A percentile compares a stretch with the other conserved stretches of the same genome.
Conservation (phyloP, 495 filamentous ascomycete species). For the Glonium stellatum region DNA sequence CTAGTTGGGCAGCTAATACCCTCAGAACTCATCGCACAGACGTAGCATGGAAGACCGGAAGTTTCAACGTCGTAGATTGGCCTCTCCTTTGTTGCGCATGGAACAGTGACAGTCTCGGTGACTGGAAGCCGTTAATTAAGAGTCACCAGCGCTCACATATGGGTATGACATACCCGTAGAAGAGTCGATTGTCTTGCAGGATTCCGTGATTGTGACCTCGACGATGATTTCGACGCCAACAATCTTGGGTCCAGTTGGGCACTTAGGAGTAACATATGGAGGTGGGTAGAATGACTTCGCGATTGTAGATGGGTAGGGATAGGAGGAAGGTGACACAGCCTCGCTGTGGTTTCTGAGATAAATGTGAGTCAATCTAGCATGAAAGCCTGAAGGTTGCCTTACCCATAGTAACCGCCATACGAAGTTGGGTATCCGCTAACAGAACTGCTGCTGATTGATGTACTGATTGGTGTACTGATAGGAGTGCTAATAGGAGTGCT, state of each 20-base stretch:
- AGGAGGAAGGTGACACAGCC: conserved; percentile 14
- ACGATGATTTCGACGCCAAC: conserved; percentile 25
- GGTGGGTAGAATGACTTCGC: conserved; percentile 13
- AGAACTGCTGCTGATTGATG: background rate
- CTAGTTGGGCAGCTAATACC: conserved; percentile 17
- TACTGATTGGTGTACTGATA: background rate
- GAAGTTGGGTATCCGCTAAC: background rate
- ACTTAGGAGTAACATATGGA: conserved; percentile 22
- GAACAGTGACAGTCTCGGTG: conserved; percentile 15
- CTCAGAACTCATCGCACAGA: conserved; percentile 19
- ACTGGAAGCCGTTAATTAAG: conserved; percentile 1
- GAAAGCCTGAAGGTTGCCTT: background rate
- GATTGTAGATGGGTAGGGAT: conserved; percentile 7
- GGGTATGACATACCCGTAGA: background rate
- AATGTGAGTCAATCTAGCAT: background rate
- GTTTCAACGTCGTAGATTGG: conserved; percentile 25
- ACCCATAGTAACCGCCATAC: background rate
- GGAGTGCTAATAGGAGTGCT: background rate
- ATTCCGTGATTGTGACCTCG: conserved; percentile 9
- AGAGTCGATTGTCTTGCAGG: conserved; percentile 1
- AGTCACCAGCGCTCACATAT: background rate
- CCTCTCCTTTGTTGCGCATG: conserved; percentile 20
- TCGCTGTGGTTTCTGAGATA: conserved; percentile 7
- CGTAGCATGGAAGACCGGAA: conserved; percentile 22
- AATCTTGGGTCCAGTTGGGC: conserved; percentile 20